Conservation (phyloP, 2,329 filamentous ascomycete genomes). For the Sordariomycetes sp. region DNA sequence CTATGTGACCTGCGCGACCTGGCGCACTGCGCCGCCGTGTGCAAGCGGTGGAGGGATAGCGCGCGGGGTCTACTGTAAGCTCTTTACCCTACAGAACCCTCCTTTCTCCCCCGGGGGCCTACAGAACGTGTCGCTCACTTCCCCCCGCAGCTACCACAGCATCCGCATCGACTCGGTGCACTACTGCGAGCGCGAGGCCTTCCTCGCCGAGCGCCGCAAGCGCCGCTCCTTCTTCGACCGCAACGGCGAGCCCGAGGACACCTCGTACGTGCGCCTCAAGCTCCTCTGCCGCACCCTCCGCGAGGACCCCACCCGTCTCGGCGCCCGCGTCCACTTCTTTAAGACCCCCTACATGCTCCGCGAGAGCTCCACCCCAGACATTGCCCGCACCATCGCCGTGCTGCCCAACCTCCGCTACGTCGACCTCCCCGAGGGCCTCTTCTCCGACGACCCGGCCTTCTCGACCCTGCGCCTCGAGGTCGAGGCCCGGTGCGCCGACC, state of each 20-base stretch:
- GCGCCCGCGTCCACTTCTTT: constrained; percentile 61
- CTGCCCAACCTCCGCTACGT: constrained; percentile 79
- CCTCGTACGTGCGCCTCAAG: constrained; percentile 62
- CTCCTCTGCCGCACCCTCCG: constrained; percentile 75
- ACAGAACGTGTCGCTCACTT: not conserved
- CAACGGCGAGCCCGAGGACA: constrained; percentile 72
- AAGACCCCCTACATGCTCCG: constrained; percentile 94
- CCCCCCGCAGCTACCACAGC: constrained; percentile 61
- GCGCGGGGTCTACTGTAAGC: constrained; percentile 50
- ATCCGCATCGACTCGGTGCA: constrained; percentile 90
- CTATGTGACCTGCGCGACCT: constrained; percentile 88
- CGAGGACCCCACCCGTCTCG: constrained; percentile 60
- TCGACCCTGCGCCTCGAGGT: constrained; percentile 72
- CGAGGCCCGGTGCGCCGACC: constrained; percentile 69
- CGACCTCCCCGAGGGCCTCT: constrained; percentile 83
- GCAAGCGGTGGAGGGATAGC: constrained; percentile 55
- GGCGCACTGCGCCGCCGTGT: constrained; percentile 66
- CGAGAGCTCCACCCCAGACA: constrained; percentile 72
- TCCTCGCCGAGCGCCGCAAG: constrained; percentile 69
- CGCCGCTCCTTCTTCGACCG: constrained; percentile 61
- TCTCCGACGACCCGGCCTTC: constrained; percentile 66
- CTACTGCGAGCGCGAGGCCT: constrained; percentile 80
- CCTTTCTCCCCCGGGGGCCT: not conserved
- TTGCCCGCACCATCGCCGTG: constrained; percentile 77
- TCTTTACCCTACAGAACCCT: not conserved